Base-by-base conservation (phyloP, 331 rosid genomes). In the Malus hybrid region DNA sequence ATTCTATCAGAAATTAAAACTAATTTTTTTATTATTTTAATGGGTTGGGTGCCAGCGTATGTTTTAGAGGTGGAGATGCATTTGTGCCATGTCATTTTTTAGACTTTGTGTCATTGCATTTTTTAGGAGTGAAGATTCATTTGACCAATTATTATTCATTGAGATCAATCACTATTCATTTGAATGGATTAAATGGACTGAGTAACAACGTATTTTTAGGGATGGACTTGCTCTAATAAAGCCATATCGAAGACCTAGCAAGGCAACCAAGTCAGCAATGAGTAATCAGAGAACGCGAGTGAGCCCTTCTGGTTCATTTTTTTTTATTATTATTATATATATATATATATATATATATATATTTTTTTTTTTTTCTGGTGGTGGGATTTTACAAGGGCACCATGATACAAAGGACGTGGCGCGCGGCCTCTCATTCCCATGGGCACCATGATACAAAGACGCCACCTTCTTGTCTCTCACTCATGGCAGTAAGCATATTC, bases 401-500 rank as follows among this genome's bases (percentile, higher is more conserved):
- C 67, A 72, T 67, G 66, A 57, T 19, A 22, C 9, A 4, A 18
- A 4, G 64, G 61, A 70, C 58, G 76, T 71, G 71, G 71, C 81
- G 70, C 70, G 9, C n/a, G 34, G 85, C 33, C 36, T 58, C 57
- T 75, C 74, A 56, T 56, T n/a, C 42, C 44, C 5, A 22, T 7
- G 19, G 46, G 33, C 71, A 50, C 69, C 39, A 63, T 53, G 18
- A 29, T 70, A 65, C 77, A 71, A 64, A 71, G 11, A 32, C 30
- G 58, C 19, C 4, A 42, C 15, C 66, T 20, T 18, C 77, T 30
- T 50, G 22, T 64, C 46, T 5, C 6, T 19, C 24, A 22, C 26
- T 68, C 62, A 68, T 12, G 6, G 44, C 42, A 28, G 8, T 19
- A 34, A 14, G 81, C 77, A 81, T 81, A 81, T 81, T 76, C 84